Evolutionary conservation across 73 alveolate species (phyloP), one percentile per base, ranked within the genome.

Genomic region (Paramecium tetraurelia): DNA sequence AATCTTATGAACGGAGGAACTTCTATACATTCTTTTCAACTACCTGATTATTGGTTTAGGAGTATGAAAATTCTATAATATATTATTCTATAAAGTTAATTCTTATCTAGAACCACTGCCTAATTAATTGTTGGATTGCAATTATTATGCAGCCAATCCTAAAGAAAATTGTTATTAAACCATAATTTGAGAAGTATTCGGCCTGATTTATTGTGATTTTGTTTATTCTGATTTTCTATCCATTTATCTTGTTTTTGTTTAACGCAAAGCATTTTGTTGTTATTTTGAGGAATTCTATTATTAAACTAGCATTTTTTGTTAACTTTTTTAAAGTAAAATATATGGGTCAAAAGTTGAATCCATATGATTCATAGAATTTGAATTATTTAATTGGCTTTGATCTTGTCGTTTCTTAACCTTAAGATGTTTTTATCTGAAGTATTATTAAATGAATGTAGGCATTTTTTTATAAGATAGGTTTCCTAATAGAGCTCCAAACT

Each of bases 1-100:
- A 33, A 80, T 31, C 33, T 80, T 80, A 35, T 80, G 70, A 24
- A 41, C 90, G 43, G 90, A 80, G 7, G 46, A 80, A 80, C 90
- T 80, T 22, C 90, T 80, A 24, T 80, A 80, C 46, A 80, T 31
- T 11, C 90, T 40, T 46, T 46, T 80, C 33, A 80, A 44, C 24
- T 40, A 44, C 46, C 72, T 80, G 0, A 80, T 46, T 4, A 80
- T 80, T 24, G 90, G 90, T 18, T 80, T 80, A 11, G 90, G 90
- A 1, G 90, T 80, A 48, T 80, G 75, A 40, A 80, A 41, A 48
- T 72, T 43, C 35, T 27, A 35, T 4, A 80, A 22, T 27, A 41
- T 16, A 7, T 16, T 43, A 24, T 35, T 40, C 48, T 80, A 40
- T 48, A 80, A 48, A 20, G 20, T 80, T 63, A 31, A 44, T 21